Conservation (phyloP, 768 basidiomycete species). For the Russula olivacea region DNA sequence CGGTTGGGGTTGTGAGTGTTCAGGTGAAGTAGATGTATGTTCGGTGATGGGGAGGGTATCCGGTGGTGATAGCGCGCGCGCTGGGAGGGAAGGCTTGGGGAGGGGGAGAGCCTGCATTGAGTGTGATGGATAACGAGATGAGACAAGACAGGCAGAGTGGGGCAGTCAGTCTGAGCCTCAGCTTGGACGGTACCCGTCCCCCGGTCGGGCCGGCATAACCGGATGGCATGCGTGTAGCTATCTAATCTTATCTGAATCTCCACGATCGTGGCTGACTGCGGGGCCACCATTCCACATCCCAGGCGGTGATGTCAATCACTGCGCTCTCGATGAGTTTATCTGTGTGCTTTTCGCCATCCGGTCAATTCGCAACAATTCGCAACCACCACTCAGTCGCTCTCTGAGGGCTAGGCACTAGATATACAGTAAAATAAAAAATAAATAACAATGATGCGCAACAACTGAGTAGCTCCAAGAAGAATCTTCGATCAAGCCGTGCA, state of each 20-base stretch:
- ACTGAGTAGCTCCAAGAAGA: too few species aligned
- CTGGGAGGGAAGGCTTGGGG: slow-evolving; percentile 16
- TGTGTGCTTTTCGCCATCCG: neutral
- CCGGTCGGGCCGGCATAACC: slow-evolving; percentile 5
- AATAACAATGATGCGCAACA: too few species aligned
- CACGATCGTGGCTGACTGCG: too few species aligned
- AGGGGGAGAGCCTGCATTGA: slow-evolving; percentile 20
- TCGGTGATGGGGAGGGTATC: neutral
- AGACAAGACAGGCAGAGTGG: neutral
- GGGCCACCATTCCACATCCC: neutral
- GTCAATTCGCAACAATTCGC: neutral
- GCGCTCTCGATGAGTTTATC: neutral
- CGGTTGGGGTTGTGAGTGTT: slow-evolving; percentile 11
- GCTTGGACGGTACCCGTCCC: neutral
- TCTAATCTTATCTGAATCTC: slow-evolving; percentile 12
- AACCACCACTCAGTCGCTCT: too few species aligned
- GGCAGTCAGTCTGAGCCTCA: neutral
- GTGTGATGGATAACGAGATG: slow-evolving; percentile 10
- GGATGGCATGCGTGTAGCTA: neutral
- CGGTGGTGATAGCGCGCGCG: slow-evolving; percentile 6
- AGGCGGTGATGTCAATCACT: too few species aligned
- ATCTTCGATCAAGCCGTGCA: slow-evolving; percentile 28
- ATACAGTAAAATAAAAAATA: too few species aligned
- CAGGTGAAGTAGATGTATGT: slow-evolving; percentile 6
- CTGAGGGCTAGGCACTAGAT: too few species aligned